These are phyloP conservation scores for Zasmidium angulare DNA, from an alignment of 2,329 filamentous ascomycete species.

Conservation along the genomic window DNA sequence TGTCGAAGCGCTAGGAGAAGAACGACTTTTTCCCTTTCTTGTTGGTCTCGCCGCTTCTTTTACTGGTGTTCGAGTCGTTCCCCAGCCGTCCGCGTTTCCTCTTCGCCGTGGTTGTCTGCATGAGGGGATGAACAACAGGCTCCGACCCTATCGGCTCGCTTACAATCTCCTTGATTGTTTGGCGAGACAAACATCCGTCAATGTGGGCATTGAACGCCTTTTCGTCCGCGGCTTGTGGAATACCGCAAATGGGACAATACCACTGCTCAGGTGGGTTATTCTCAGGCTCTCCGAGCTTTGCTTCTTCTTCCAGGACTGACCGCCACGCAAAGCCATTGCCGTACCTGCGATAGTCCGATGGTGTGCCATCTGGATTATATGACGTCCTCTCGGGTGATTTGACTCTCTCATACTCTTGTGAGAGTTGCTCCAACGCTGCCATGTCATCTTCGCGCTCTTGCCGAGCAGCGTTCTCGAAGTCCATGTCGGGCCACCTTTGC, in stretches of 20 bases:
- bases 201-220: conserved; percentile 85
- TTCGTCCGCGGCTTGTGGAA: conserved; percentile 74
- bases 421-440: conserved; percentile 61
- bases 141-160: conserved; percentile 45
- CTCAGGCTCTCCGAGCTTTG: conserved; percentile 19
- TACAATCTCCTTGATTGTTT: conserved; percentile 81
- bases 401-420: conserved; percentile 53
- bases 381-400: conserved; percentile 12
- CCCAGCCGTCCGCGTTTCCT: conserved; percentile 29
- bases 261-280: conserved; percentile 53
- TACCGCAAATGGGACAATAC: conserved; percentile 85
- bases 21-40: conserved; percentile 31
- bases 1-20: conserved; percentile 18
- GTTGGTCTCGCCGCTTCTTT: conserved; percentile 13
- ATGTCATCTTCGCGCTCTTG: conserved; percentile 62
- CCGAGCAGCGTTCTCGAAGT: conserved; percentile 62
- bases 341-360: conserved; percentile 32
- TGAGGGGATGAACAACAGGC: conserved; percentile 8
- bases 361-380: conserved; percentile 7
- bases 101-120: conserved; percentile 22
- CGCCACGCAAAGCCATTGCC: conserved; percentile 36
- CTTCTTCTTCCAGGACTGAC: conserved; percentile 32
- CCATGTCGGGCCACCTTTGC: conserved; percentile 69
- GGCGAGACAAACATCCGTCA: conserved; percentile 82
- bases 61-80: background rate